phyloP scores from a whole-genome alignment of 2,329 filamentous ascomycete species.

The Zarea fungicola region DNA sequence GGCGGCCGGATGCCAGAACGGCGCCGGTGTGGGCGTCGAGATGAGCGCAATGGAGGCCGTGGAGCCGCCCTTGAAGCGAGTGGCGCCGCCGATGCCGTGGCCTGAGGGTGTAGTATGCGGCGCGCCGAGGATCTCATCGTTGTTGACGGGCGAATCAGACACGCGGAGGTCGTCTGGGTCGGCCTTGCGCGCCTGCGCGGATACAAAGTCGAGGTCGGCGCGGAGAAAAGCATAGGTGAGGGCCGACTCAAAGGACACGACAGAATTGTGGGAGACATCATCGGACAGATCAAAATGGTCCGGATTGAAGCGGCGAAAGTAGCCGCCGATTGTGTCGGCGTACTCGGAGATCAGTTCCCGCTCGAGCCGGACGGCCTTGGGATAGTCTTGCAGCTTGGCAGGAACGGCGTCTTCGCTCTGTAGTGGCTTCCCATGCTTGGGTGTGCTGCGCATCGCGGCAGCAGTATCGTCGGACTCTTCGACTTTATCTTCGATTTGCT shows the following conservation, averaged over 20 bases:
- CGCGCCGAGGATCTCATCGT: constrained; percentile 72
- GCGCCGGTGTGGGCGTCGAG: constrained; percentile 83
- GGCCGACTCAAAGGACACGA: constrained; percentile 67
- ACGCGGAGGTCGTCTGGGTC: constrained; percentile 64
- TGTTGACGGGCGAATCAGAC: constrained; percentile 74
- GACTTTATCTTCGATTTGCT: constrained; percentile 38
- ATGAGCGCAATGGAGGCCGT: constrained; percentile 88
- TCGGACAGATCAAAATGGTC: constrained; percentile 58
- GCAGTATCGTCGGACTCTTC: constrained; percentile 29
- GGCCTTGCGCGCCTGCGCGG: constrained; percentile 80
- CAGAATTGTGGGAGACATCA: constrained; percentile 24
- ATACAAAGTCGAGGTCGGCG: constrained; percentile 90
- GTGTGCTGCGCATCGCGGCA: constrained; percentile 27
- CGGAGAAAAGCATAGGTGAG: constrained; percentile 90
- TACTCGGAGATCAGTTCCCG: constrained; percentile 68
- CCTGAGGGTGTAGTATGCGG: constrained; percentile 50
- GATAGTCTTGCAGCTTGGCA: constrained; percentile 46
- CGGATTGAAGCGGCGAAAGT: constrained; percentile 87
- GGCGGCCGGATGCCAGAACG: constrained; percentile 90
- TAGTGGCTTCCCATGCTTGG: constrained; percentile 32
- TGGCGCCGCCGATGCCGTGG: constrained; percentile 64
- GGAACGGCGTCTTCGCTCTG: constrained; percentile 40
- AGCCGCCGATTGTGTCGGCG: constrained; percentile 82
- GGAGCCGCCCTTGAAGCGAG: constrained; percentile 86
- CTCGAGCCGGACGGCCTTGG: constrained; percentile 64